A percentile compares a stretch with the other conserved stretches of the same genome.
Conservation (phyloP, 257 asterid genomes). For the Vinca minor region DNA sequence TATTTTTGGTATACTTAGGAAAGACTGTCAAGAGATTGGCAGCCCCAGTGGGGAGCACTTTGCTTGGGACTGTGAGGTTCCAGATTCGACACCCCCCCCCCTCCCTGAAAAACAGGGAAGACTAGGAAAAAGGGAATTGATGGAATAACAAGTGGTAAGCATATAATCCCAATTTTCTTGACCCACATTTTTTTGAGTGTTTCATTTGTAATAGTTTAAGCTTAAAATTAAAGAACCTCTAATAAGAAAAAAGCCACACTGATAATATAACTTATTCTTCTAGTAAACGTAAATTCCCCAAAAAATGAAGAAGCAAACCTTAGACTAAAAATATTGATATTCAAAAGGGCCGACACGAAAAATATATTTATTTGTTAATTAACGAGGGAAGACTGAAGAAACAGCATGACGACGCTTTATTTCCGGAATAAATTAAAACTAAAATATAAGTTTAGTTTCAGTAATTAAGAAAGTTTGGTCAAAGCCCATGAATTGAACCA, state of each 20-base stretch:
- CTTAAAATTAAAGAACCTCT: no score
- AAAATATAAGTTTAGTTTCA: neutral
- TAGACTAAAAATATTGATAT: neutral
- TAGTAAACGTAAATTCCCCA: neutral
- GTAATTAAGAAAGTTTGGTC: constrained; percentile 10
- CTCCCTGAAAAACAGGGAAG: neutral
- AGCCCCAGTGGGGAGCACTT: no score
- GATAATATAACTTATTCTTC: neutral
- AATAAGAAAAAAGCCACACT: neutral
- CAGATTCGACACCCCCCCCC: no score
- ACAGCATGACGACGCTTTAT: constrained; percentile 21
- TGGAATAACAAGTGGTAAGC: neutral
- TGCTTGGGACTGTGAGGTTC: no score
- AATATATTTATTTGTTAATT: neutral
- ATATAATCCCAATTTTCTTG: neutral
- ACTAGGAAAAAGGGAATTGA: neutral
- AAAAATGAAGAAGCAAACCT: neutral
- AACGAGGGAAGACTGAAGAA: constrained; percentile 1
- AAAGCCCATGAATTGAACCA: neutral
- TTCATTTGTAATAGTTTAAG: no score
- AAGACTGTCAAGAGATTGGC: no score
- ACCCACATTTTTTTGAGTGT: neutral
- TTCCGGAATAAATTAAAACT: constrained; percentile 7
- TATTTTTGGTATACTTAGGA: no score
- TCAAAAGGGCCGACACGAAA: constrained; percentile 1